Conservation (phyloP, 805 yeast species). For the Dipodascus geniculatus region DNA sequence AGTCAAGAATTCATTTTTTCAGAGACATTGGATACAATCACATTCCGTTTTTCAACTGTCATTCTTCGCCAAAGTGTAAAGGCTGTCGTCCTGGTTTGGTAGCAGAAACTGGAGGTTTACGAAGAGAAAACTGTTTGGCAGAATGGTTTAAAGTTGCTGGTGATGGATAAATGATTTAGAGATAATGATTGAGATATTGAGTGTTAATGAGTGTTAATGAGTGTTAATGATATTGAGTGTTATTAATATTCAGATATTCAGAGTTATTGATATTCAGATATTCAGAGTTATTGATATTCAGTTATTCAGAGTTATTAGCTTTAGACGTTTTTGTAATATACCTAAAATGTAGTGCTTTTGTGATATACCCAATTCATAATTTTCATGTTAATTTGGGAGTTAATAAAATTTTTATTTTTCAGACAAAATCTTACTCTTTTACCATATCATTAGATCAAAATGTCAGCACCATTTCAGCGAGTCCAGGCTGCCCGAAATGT, state of each 20-base stretch:
- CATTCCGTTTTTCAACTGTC: constrained; percentile 61
- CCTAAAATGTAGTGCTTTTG: background rate
- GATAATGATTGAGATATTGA: too few species aligned
- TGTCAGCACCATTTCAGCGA: constrained; percentile 8
- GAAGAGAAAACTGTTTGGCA: constrained; percentile 60
- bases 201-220: too few species aligned
- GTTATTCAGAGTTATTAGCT: too few species aligned
- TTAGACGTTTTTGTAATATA: too few species aligned
- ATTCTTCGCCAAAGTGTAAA: constrained; percentile 39
- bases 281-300: too few species aligned
- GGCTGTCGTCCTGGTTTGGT: constrained; percentile 45
- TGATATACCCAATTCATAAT: background rate
- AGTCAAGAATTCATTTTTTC: constrained; percentile 68
- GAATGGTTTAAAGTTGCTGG: constrained; percentile 43
- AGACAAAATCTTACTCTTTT: background rate
- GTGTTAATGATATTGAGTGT: too few species aligned
- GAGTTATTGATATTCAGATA: too few species aligned
- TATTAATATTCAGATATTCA: too few species aligned
- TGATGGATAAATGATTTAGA: background rate
- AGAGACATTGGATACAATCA: constrained; percentile 74
- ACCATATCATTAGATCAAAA: background rate
- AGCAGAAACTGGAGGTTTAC: constrained; percentile 36
- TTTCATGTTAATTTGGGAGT: background rate
- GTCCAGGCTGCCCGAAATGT: constrained; percentile 6
- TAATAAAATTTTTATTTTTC: background rate